Evolutionary conservation across 129 eudicot genomes (phyloP).

Genomic region (Centaurea solstitialis): DNA sequence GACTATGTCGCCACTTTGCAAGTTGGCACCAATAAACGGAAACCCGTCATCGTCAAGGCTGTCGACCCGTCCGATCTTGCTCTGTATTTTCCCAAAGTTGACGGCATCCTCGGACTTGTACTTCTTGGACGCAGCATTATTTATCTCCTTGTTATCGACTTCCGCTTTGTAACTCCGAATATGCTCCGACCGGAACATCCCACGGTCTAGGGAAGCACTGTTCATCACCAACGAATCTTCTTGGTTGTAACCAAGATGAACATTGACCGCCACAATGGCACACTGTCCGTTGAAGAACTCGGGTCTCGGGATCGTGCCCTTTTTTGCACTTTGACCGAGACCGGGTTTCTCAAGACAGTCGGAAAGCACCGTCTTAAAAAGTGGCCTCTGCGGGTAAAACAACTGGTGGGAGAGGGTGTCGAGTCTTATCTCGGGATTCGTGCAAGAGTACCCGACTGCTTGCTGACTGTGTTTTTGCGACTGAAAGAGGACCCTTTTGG

Average conservation of each 20-base stretch:
- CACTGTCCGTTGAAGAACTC: constrained; percentile 83
- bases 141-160: constrained; percentile 54
- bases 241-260: constrained; percentile 87
- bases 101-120: constrained; percentile 53
- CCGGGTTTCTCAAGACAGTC: constrained; percentile 74
- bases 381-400: constrained; percentile 81
- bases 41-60: constrained; percentile 93
- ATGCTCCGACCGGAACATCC: constrained; percentile 86
- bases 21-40: constrained; percentile 84
- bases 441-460: constrained; percentile 74
- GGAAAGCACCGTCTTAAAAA: constrained; percentile 70
- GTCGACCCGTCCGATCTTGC: constrained; percentile 91
- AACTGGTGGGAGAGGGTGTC: constrained; percentile 75
- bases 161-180: constrained; percentile 78
- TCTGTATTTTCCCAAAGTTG: constrained; percentile 78
- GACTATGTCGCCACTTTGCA: constrained; percentile 86
- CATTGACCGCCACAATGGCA: constrained; percentile 92
- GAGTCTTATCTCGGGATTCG: constrained; percentile 64
- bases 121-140: constrained; percentile 50
- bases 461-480: constrained; percentile 90
- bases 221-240: constrained; percentile 93
- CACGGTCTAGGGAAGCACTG: constrained; percentile 81
- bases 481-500: constrained; percentile 71
- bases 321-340: constrained; percentile 56
- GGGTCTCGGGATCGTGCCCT: constrained; percentile 53